phyloP scores from a whole-genome alignment of 2,329 filamentous ascomycete species.

The Diplodia seriata region DNA sequence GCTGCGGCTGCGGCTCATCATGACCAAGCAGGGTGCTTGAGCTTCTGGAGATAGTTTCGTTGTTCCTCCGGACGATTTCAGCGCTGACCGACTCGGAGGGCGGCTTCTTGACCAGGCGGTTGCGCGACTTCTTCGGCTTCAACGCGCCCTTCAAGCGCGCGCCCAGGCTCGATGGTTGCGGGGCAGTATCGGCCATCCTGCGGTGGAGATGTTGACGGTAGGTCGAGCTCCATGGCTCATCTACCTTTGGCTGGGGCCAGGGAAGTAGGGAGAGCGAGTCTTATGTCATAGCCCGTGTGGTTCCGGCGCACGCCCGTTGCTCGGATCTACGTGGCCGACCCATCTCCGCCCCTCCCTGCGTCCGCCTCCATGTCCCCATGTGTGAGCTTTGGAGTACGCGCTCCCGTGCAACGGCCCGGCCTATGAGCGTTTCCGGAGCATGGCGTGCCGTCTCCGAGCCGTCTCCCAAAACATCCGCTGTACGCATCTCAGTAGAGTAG shows the following conservation, averaged over 20 bases:
- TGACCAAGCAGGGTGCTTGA: slow-evolving; percentile 7
- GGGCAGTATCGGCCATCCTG: slow-evolving; percentile 26
- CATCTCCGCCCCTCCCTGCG: slow-evolving; percentile 15
- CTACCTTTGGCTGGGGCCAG: background rate
- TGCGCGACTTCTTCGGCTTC: slow-evolving; percentile 27
- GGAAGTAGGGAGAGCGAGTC: slow-evolving; percentile 17
- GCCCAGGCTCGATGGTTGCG: slow-evolving; percentile 14
- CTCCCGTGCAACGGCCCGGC: background rate
- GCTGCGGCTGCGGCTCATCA: background rate
- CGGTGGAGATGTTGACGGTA: slow-evolving; percentile 16
- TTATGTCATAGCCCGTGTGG: slow-evolving; percentile 30
- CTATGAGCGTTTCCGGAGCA: slow-evolving; percentile 11
- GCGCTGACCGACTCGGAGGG: slow-evolving; percentile 21
- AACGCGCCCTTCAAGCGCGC: slow-evolving; percentile 21
- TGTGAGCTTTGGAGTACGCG: background rate
- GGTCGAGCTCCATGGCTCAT: slow-evolving; percentile 16
- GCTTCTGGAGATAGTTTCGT: slow-evolving; percentile 27
- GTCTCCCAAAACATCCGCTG: background rate
- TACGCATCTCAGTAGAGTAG: no score
- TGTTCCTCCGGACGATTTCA: slow-evolving; percentile 27
- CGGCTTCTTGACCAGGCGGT: slow-evolving; percentile 28
- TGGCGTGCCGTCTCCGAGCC: background rate
- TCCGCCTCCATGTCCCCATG: background rate
- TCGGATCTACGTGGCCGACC: slow-evolving; percentile 23
- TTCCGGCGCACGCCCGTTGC: slow-evolving; percentile 14